Evolutionary conservation across 768 basidiomycete genomes (phyloP).

Genomic region (Trichaptum fuscoviolaceum): DNA sequence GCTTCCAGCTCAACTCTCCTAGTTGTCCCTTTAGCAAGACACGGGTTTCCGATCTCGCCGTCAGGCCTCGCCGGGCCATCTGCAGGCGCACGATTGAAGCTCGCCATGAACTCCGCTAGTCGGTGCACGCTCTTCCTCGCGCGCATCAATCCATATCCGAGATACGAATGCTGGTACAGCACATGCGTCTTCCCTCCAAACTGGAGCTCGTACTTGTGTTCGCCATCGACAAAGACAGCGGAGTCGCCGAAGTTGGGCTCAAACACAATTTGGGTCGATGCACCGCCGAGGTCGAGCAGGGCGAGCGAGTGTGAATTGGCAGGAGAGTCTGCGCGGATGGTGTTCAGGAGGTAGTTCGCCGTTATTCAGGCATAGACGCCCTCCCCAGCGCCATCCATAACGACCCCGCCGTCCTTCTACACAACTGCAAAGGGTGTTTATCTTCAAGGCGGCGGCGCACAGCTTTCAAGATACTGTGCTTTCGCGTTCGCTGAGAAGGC

Average conservation of each 20-base stretch:
- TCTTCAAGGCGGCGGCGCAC: conserved; percentile 55
- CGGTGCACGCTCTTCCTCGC: too few species aligned
- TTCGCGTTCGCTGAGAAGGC: conserved; percentile 59
- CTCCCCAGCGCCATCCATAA: conserved; percentile 96
- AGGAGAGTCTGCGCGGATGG: conserved; percentile 54
- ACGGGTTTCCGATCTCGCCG: conserved; percentile 65
- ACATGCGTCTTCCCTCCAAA: too few species aligned
- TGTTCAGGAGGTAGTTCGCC: conserved; percentile 84
- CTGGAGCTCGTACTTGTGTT: too few species aligned
- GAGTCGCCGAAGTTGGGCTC: conserved; percentile 65
- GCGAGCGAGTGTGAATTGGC: conserved; percentile 60
- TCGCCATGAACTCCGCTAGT: too few species aligned
- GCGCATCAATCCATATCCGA: too few species aligned
- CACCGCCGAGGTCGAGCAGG: conserved; percentile 94
- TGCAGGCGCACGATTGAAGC: conserved; percentile 27
- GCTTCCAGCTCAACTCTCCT: too few species aligned
- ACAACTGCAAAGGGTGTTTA: conserved; percentile 66
- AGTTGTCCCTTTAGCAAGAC: conserved; percentile 63
- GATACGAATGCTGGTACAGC: too few species aligned
- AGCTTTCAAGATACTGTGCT: conserved; percentile 67
- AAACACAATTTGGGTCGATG: conserved; percentile 97
- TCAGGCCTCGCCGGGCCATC: conserved; percentile 18
- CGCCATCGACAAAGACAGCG: too few species aligned
- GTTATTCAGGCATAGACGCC: conserved; percentile 99
- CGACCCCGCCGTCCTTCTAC: conserved; percentile 62